A percentile compares a stretch with the other conserved stretches of the same genome.
phyloP scores from a whole-genome alignment of 2,329 filamentous ascomycete genomes.

The Diaporthe citrichinensis region DNA sequence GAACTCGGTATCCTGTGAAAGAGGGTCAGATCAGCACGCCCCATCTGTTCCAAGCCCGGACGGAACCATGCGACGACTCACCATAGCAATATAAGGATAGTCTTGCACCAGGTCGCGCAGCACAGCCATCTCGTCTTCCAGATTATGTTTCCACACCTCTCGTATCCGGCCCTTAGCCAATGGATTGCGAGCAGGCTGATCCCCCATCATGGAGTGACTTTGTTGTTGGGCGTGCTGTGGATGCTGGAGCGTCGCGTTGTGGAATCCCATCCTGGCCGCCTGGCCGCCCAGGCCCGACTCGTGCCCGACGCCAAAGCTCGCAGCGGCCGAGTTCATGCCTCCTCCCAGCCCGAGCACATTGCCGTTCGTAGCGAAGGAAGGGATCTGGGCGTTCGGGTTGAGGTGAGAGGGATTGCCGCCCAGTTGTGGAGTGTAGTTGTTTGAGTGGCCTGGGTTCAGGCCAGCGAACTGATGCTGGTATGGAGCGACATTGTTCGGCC shows the following conservation, averaged over 20 bases:
- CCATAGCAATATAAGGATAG: slow-evolving; percentile 98
- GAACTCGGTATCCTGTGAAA: slow-evolving; percentile 90
- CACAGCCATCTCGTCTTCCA: slow-evolving; percentile 90
- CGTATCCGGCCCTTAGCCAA: slow-evolving; percentile 83
- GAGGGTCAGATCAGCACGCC: slow-evolving; percentile 32
- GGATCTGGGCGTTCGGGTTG: slow-evolving; percentile 76
- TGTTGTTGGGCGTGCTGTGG: slow-evolving; percentile 61
- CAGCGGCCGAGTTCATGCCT: slow-evolving; percentile 63
- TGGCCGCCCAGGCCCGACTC: slow-evolving; percentile 86
- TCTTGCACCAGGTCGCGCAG: slow-evolving; percentile 87
- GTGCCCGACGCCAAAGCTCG: slow-evolving; percentile 69
- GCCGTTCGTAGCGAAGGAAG: slow-evolving; percentile 74
- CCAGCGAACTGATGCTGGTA: slow-evolving; percentile 69
- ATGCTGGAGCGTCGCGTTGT: slow-evolving; percentile 72
- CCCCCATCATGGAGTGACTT: slow-evolving; percentile 57
- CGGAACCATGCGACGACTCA: slow-evolving; percentile 60
- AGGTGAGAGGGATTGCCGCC: slow-evolving; percentile 80
- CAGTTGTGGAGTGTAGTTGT: slow-evolving; percentile 65
- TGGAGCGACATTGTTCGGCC: slow-evolving; percentile 60
- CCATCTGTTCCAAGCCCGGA: background rate
- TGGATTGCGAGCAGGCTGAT: slow-evolving; percentile 68
- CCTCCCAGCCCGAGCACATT: slow-evolving; percentile 71
- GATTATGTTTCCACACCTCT: slow-evolving; percentile 95
- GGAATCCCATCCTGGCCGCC: slow-evolving; percentile 89
- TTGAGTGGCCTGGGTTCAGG: slow-evolving; percentile 64